Evolutionary conservation across 176 grass and related monocot species (phyloP).

Genomic region (Olyra latifolia): DNA sequence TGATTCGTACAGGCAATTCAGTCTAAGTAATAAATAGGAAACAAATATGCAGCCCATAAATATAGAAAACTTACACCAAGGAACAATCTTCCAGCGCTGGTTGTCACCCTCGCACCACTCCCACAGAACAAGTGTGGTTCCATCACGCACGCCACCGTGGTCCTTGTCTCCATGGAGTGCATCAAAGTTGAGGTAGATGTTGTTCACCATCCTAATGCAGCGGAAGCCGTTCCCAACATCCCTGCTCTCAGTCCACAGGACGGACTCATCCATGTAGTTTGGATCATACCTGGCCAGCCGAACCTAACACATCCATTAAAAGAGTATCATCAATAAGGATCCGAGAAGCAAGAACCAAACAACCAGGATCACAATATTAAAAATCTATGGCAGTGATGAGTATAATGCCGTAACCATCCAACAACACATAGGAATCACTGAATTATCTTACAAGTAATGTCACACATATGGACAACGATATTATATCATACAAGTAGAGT

Average conservation of each 20-base stretch:
- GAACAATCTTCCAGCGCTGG: constrained; percentile 92
- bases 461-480: neutral
- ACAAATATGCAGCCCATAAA: neutral
- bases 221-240: constrained; percentile 61
- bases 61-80: constrained; percentile 50
- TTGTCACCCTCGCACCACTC: constrained; percentile 83
- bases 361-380: neutral
- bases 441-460: constrained; percentile 3
- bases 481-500: neutral
- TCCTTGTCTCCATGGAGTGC: constrained; percentile 68
- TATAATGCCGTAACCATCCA: neutral
- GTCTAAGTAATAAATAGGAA: neutral
- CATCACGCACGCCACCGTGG: constrained; percentile 66
- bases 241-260: constrained; percentile 81
- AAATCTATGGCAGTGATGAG: neutral
- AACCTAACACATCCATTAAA: constrained; percentile 46
- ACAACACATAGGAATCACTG: neutral
- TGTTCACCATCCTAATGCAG: constrained; percentile 92
- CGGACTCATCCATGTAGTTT: constrained; percentile 56
- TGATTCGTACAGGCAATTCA: neutral
- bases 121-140: constrained; percentile 66
- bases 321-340: neutral
- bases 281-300: constrained; percentile 45
- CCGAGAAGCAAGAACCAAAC: neutral
- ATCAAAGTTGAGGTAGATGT: constrained; percentile 78